phyloP scores from a whole-genome alignment of 2,329 filamentous ascomycete species.

The Paraphaeosphaeria sporulosa region DNA sequence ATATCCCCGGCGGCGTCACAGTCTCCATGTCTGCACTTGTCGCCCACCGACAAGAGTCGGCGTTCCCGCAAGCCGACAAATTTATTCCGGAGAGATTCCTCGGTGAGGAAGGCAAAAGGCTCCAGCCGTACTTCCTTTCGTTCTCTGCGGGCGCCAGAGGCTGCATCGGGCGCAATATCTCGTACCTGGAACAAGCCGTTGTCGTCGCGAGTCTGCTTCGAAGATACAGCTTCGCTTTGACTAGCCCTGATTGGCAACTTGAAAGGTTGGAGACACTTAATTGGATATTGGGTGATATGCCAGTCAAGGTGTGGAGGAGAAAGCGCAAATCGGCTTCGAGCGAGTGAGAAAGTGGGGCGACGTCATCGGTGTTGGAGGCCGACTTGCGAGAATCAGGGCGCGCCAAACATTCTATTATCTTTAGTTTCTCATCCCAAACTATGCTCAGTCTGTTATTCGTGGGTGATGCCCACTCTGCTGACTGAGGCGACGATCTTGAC shows the following conservation, averaged over 20 bases:
- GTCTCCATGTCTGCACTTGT: slow-evolving; percentile 56
- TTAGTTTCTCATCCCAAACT: neutral
- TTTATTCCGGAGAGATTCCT: slow-evolving; percentile 50
- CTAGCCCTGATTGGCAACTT: slow-evolving; percentile 44
- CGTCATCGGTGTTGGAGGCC: slow-evolving; percentile 11
- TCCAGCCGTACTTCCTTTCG: slow-evolving; percentile 40
- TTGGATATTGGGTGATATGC: slow-evolving; percentile 47
- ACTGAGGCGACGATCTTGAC: neutral
- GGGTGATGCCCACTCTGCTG: neutral
- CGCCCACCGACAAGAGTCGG: slow-evolving; percentile 47
- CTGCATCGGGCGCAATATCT: slow-evolving; percentile 43
- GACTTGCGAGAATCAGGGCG: slow-evolving; percentile 13
- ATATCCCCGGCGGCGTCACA: slow-evolving; percentile 36
- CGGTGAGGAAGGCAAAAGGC: slow-evolving; percentile 38
- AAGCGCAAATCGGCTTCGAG: slow-evolving; percentile 18
- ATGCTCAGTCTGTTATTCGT: neutral
- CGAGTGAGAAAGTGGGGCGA: slow-evolving; percentile 8
- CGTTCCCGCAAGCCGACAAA: slow-evolving; percentile 41
- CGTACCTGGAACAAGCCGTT: slow-evolving; percentile 42
- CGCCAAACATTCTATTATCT: neutral
- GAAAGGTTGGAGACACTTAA: slow-evolving; percentile 49
- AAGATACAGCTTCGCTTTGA: slow-evolving; percentile 49
- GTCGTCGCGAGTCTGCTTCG: slow-evolving; percentile 44
- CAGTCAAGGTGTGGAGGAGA: slow-evolving; percentile 49
- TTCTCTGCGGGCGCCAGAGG: slow-evolving; percentile 39